Base-by-base conservation (phyloP, 805 yeast genomes). In the Cyberlindnera petersonii region DNA sequence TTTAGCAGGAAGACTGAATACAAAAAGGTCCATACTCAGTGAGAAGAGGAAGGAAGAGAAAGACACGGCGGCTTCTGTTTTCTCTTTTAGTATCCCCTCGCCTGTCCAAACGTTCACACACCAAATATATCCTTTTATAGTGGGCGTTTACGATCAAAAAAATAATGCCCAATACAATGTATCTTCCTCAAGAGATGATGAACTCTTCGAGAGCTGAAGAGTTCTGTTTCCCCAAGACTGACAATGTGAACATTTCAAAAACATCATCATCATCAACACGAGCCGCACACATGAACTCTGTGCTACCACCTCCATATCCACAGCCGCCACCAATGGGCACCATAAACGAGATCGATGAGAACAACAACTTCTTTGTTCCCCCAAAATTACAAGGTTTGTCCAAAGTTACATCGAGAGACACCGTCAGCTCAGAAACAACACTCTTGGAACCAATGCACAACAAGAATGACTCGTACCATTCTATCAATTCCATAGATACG, bases 401-500 rank as follows among this genome's bases (percentile, higher is more conserved):
- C 15, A 44, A 37, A 23, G 39, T 33, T 9, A 35, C 37, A 8
- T 42, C 47, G 5, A 29, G 49, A 26, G 51, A 44, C 24, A 43
- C 47, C 6, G 32, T 36, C n/a, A 15, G 22, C 24, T 42, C 45
- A 4, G 43, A 42, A 3, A 15, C 31, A 6, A 44, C 51, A 7
- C 35, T 47, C 9, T 8, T 31, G 17, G 51, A 44, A 23, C 42
- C 48, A 9, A 31, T 37, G 39, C 51, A 47, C 32, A 37, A 34
- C 37, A 46, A 48, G 33, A 44, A 42, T 15, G 49, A 47, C 26
- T 50, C 53, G 5, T 27, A 30, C 31, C 33, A 42, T 28, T 50
- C 56, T 5, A 35, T 47, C 23, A 43, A 26, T 31, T 45, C 55
- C 10, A 30, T 45, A 23, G 54, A 51, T 10, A 49, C 56, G 4